Conservation (phyloP, 306 rosid species). For the Lithocarpus polystachyus region DNA sequence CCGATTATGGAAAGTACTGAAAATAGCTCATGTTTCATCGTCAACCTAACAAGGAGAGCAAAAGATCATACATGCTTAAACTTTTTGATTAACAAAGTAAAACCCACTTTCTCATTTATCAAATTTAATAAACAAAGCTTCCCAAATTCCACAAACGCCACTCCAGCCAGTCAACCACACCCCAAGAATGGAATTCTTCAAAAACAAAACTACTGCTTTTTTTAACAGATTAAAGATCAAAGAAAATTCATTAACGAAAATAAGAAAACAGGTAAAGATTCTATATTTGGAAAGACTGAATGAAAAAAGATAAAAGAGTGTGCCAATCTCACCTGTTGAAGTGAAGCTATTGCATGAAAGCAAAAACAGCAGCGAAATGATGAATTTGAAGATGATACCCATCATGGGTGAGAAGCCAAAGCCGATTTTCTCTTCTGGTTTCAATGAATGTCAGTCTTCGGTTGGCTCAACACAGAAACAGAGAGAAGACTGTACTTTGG, state of each 20-base stretch:
- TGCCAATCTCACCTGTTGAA: conserved; percentile 48
- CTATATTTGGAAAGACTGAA: not conserved
- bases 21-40: not conserved
- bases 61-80: conserved; percentile 3
- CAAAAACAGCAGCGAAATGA: conserved; percentile 34
- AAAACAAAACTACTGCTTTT: not conserved
- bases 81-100: not conserved
- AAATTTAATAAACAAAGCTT: conserved; percentile 9
- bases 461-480: not conserved
- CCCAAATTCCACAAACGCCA: conserved; percentile 7
- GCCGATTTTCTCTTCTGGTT: conserved; percentile 23
- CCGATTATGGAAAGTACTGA: not conserved
- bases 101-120: not conserved
- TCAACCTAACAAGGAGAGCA: conserved; percentile 14
- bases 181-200: conserved; percentile 3
- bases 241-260: conserved; percentile 18
- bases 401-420: conserved; percentile 3
- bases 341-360: conserved; percentile 34
- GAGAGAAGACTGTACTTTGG: not conserved
- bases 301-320: conserved; percentile 1
- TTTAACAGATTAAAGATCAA: not conserved
- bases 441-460: conserved; percentile 7
- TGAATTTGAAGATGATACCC: conserved; percentile 17
- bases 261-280: conserved; percentile 7
- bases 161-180: conserved; percentile 13